Evolutionary conservation across 768 basidiomycete species (phyloP).

Genomic region (Tricholoma furcatifolium): DNA sequence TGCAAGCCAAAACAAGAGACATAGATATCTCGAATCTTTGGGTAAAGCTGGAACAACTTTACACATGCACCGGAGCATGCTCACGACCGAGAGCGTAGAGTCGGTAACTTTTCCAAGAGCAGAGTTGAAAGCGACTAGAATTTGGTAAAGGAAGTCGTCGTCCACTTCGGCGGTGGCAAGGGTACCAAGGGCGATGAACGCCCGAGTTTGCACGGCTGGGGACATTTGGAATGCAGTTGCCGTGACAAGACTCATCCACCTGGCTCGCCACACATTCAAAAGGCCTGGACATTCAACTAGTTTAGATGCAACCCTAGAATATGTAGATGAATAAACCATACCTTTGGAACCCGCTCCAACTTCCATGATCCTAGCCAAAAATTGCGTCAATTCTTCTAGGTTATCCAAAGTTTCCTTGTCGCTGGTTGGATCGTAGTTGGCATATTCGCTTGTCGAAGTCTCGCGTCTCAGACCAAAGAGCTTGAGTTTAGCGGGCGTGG

Average conservation of each 20-base stretch:
- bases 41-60: constrained; percentile 72
- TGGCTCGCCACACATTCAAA: constrained; percentile 86
- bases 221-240: constrained; percentile 90
- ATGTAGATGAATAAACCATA: constrained; percentile 29
- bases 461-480: constrained; percentile 73
- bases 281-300: constrained; percentile 45
- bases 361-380: constrained; percentile 64
- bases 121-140: constrained; percentile 81
- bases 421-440: constrained; percentile 48
- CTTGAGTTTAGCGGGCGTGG: constrained; percentile 53
- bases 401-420: constrained; percentile 61
- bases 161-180: constrained; percentile 85
- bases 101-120: constrained; percentile 69
- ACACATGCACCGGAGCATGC: constrained; percentile 86
- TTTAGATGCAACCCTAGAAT: background rate
- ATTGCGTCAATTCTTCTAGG: constrained; percentile 61
- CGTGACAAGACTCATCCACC: constrained; percentile 90
- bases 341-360: constrained; percentile 68
- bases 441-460: constrained; percentile 69
- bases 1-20: constrained; percentile 83
- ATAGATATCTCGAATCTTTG: constrained; percentile 68
- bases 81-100: constrained; percentile 67
- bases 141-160: constrained; percentile 91
- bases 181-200: constrained; percentile 81
- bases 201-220: constrained; percentile 83